These are phyloP conservation scores for Camillea tinctor DNA, from an alignment of 2,329 filamentous ascomycete genomes.

Conservation along the genomic window DNA sequence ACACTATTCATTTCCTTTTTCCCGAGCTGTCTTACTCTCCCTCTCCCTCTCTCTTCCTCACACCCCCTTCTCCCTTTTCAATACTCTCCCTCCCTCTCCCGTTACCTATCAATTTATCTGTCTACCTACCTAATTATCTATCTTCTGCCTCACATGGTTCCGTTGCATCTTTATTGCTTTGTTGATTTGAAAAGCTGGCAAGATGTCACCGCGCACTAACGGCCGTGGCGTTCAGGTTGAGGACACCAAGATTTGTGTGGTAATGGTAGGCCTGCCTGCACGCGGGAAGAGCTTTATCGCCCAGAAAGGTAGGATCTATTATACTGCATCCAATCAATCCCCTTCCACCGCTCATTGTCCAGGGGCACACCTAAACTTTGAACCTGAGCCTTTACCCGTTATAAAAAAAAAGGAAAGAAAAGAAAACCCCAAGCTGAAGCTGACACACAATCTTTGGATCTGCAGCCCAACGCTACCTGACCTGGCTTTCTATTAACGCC, in stretches of 20 bases:
- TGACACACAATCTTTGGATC: slow-evolving; percentile 17
- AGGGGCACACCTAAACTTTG: neutral
- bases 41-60: neutral
- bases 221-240: slow-evolving; percentile 82
- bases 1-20: slow-evolving; percentile 10
- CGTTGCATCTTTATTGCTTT: slow-evolving; percentile 6
- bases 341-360: slow-evolving; percentile 1
- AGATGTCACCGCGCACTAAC: slow-evolving; percentile 47
- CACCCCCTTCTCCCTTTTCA: slow-evolving; percentile 1
- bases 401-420: neutral
- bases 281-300: slow-evolving; percentile 97
- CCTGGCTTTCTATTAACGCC: slow-evolving; percentile 92
- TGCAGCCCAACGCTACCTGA: slow-evolving; percentile 84
- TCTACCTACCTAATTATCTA: slow-evolving; percentile 2
- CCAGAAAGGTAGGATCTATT: slow-evolving; percentile 76
- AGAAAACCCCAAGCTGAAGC: slow-evolving; percentile 5
- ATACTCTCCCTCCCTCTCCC: slow-evolving; percentile 1
- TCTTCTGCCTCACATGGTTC: slow-evolving; percentile 25
- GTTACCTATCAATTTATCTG: no score
- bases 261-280: slow-evolving; percentile 97
- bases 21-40: slow-evolving; percentile 3
- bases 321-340: neutral
- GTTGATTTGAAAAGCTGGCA: slow-evolving; percentile 23
- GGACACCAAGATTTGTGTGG: slow-evolving; percentile 94
- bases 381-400: neutral